Base-by-base conservation (phyloP, 2,329 filamentous ascomycete genomes). In the Ophiocordyceps camponoti-saundersi region DNA sequence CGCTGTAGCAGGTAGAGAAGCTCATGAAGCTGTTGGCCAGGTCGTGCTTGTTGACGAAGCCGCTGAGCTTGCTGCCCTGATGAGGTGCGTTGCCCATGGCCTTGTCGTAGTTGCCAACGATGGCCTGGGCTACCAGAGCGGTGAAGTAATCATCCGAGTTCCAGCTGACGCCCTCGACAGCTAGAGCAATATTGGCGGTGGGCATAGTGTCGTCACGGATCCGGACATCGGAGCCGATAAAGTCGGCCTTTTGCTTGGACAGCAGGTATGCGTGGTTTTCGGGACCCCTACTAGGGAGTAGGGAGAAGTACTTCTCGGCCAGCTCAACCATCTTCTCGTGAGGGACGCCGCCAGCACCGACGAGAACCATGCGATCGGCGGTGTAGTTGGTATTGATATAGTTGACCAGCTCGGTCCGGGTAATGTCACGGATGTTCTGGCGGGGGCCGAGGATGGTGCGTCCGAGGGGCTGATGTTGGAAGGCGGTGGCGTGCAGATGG, bases 341-440 rank as follows among this genome's bases (percentile, higher is more conserved):
- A 55, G 90, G 87, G 54, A 98, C 75, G 59, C 92, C 92, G 67
- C 92, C 92, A 55, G 92, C 82, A 64, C 89, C 89, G 57, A 95
- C 92, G 44, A 98, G 83, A 54, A 98, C 90, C 90, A 98, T 98
- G 67, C 93, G 89, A 72, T 98, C 92, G 55, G 92, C 90, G 49
- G 89, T 95, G 78, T 98, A 98, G 80, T 98, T 98, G 72, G 79
- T 92, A 78, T 94, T 95, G 78, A 98, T 96, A 74, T 98, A 98
- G 73, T 85, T 85, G 66, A 75, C 72, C 57, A 98, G 77, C 69
- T 98, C 90, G 59, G 86, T 79, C 60, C 88, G 83, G 68, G 84
- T 82, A 70, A 98, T 98, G 68, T 83, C 88, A 66, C 88, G 80
- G 67, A 98, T 98, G 78, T 98, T 98, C 76, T 98, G 81, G 70